Conservation (phyloP, 192 early-diverging fungal genomes). For the Pilobolus umbonatus region DNA sequence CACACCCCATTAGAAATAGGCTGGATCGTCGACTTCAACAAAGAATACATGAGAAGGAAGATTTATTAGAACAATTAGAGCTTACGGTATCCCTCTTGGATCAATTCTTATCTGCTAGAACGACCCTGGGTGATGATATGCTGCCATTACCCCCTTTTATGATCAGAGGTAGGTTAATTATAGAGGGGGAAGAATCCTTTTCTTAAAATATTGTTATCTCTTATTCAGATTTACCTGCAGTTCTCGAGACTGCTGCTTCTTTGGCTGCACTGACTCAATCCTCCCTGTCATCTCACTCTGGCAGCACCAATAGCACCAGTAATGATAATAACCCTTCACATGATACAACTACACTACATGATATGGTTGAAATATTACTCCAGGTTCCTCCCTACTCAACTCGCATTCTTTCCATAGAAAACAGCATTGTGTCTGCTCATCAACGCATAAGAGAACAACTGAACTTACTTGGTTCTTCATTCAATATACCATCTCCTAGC, state of each 20-base stretch:
- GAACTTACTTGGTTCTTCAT: conserved; percentile 1
- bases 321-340: background rate
- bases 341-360: background rate
- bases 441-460: conserved; percentile 21
- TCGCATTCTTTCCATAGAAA: conserved; percentile 11
- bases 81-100: conserved; percentile 18
- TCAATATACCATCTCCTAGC: conserved; percentile 6
- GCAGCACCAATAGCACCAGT: background rate
- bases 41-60: conserved; percentile 16
- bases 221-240: conserved; percentile 10
- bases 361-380: conserved; percentile 12
- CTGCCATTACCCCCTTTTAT: conserved; percentile 13
- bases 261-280: background rate
- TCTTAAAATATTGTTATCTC: background rate
- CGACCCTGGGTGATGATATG: conserved; percentile 1
- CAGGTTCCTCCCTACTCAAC: conserved; percentile 20
- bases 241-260: conserved; percentile 10
- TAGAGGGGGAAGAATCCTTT: background rate
- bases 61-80: conserved; percentile 16
- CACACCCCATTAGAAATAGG: conserved; percentile 3
- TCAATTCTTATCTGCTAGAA: conserved; percentile 16
- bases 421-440: conserved; percentile 13
- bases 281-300: background rate
- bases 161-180: conserved; percentile 8
- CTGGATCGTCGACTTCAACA: conserved; percentile 13